Base-by-base conservation (phyloP, 768 basidiomycete genomes). In the Gyrodon lividus region DNA sequence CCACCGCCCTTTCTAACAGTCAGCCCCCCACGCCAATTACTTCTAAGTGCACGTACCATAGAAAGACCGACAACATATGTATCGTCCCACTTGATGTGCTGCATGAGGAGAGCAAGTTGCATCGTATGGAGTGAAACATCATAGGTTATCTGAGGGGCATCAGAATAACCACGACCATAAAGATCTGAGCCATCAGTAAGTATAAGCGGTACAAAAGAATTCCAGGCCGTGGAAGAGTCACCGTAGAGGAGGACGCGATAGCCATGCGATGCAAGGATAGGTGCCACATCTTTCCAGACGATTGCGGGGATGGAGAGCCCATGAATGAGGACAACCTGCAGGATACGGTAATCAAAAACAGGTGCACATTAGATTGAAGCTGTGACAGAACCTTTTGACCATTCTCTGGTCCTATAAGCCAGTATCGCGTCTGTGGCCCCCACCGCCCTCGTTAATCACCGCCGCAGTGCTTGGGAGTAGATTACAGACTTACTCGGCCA, bases 101-200 rank as follows among this genome's bases (percentile, higher is more conserved):
- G 89, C 77, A 92, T 79, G 43, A 92, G 78, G 6, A 91, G 76
- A 0, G 90, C 90, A n/a, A 92, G 84, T 59, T 92, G 89, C 0
- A 81, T 83, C 1, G 82, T 82, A 62, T 86, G 86, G 4, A 92
- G 73, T 5, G 74, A 69, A 1, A 79, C 69, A 55, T 88, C 78
- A 64, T 92, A 89, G 4, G 77, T 80, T 14, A 78, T 81, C 19
- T 82, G 77, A 0, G 89, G 89, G 1, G 89, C 88, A 50, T 88
- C 89, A 1, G 88, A 89, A 68, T 91, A 92, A 5, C 89, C 89
- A 34, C 89, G 79, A 12, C 89, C 90, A 53, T 89, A 90, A 17
- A 91, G 73, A 70, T 92, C 89, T 89, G 53, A 14, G 14, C 2
- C 5, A 46, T n/a, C 3, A 16, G 43, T 59, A 52, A 56, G 26